Evolutionary conservation across 495 filamentous ascomycete species (phyloP).

Genomic region (Aspergillus kassunensis): DNA sequence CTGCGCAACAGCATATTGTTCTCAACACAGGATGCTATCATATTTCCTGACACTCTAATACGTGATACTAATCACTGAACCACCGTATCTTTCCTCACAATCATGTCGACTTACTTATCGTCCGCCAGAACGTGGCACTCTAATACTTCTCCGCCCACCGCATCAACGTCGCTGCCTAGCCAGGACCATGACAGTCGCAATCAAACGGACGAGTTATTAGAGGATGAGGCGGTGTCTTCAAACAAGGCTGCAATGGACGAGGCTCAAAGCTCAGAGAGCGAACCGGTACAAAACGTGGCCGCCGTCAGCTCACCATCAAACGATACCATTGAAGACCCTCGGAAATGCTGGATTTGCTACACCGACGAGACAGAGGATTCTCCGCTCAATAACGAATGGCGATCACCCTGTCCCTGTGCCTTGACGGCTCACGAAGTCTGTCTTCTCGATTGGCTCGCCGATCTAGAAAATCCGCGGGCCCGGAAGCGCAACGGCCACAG

Average conservation of each 20-base stretch:
- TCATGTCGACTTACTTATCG: conserved; percentile 36
- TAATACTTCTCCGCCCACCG: conserved; percentile 26
- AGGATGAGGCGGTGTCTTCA: conserved; percentile 41
- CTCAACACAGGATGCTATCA: conserved; percentile 14
- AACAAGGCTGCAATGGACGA: conserved; percentile 30
- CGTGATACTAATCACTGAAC: background rate
- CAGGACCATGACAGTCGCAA: background rate
- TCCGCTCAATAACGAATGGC: conserved; percentile 67
- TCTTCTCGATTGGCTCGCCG: conserved; percentile 84
- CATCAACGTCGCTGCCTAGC: conserved; percentile 13
- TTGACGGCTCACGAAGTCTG: conserved; percentile 88
- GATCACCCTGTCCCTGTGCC: conserved; percentile 81
- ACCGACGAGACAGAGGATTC: conserved; percentile 75
- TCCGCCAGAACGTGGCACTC: conserved; percentile 29
- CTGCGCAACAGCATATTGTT: background rate
- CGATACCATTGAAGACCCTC: conserved; percentile 40
- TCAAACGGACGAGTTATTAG: conserved; percentile 20
- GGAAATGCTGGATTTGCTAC: conserved; percentile 93
- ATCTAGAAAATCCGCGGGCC: conserved; percentile 62
- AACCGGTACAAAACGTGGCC: conserved; percentile 16
- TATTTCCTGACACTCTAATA: conserved; percentile 1
- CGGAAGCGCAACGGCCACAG: conserved; percentile 43
- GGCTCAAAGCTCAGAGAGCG: conserved; percentile 12
- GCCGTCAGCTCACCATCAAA: conserved; percentile 10
- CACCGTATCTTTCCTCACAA: background rate